Percentiles rank a stretch among this genome's conserved stretches.
Conservation (phyloP, 345 rosid species). For the Salix viminalis region DNA sequence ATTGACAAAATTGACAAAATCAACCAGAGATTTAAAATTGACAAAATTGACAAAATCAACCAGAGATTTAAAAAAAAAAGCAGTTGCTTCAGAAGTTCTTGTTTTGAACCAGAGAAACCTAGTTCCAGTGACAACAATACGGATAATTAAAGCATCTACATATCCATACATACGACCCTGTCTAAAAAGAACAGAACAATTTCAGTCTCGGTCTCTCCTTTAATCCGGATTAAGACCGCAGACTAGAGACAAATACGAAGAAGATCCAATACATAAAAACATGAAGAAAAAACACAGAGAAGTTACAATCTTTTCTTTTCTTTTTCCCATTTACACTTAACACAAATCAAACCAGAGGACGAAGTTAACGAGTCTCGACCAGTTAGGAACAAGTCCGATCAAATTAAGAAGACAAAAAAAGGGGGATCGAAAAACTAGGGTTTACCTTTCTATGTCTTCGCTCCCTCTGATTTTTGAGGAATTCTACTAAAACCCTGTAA, state of each 20-base stretch:
- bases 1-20: no score
- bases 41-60: no score
- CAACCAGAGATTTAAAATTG: no score
- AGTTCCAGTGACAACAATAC: not conserved
- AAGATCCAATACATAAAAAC: not conserved
- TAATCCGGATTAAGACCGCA: not conserved
- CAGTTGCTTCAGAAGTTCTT: not conserved
- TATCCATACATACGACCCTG: not conserved
- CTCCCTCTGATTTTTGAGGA: not conserved
- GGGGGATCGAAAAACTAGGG: not conserved
- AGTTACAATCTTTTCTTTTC: not conserved
- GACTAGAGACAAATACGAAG: no score
- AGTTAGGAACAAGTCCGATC: not conserved
- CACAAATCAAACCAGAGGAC: not conserved
- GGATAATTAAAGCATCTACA: no score
- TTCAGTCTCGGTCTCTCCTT: not conserved
- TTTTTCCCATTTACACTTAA: not conserved
- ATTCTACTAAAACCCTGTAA: slow-evolving; percentile 8
- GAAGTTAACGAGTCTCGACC: not conserved
- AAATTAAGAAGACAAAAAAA: not conserved
- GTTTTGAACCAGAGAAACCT: not conserved
- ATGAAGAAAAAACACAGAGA: not conserved
- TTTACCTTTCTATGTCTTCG: not conserved
- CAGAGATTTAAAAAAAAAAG: no score
- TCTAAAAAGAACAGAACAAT: not conserved